phyloP scores from a whole-genome alignment of 1,284 basidiomycete species.

The Puccinia hordei region DNA sequence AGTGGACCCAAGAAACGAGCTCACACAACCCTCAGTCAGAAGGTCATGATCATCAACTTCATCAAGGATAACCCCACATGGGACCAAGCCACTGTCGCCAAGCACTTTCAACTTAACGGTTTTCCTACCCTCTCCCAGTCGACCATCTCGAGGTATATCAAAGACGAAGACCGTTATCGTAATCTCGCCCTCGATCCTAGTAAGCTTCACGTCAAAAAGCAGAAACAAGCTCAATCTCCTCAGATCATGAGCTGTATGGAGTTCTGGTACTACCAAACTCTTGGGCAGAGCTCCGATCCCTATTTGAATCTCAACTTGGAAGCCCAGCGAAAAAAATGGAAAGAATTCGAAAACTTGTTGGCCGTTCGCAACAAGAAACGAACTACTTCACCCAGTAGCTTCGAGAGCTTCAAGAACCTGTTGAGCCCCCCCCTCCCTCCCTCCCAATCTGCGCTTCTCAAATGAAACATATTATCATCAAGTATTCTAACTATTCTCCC shows the following conservation, averaged over 20 bases:
- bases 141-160: constrained; percentile 48
- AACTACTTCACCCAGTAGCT: neutral
- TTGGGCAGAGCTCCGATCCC: constrained; percentile 8
- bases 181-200: constrained; percentile 34
- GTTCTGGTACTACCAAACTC: constrained; percentile 34
- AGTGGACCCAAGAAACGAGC: constrained; percentile 20
- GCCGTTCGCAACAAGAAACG: constrained; percentile 5
- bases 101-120: constrained; percentile 39
- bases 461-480: too few species aligned
- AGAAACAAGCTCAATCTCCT: constrained; percentile 39
- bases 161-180: constrained; percentile 44
- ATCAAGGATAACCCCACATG: constrained; percentile 28
- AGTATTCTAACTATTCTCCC: neutral
- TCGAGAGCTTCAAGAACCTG: constrained; percentile 40
- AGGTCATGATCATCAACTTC: constrained; percentile 49
- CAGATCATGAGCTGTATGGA: constrained; percentile 38
- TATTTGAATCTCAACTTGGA: neutral
- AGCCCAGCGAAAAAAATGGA: constrained; percentile 23
- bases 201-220: constrained; percentile 35
- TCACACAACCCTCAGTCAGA: constrained; percentile 40
- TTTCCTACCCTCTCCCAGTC: constrained; percentile 50
- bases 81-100: constrained; percentile 46
- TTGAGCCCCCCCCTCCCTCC: neutral
- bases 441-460: neutral
- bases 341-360: constrained; percentile 36